A percentile compares a stretch with the other conserved stretches of the same genome.
These are phyloP conservation scores for Thraustotheca clavata DNA, from an alignment of 352 stramenopile species.

Conservation along the genomic window DNA sequence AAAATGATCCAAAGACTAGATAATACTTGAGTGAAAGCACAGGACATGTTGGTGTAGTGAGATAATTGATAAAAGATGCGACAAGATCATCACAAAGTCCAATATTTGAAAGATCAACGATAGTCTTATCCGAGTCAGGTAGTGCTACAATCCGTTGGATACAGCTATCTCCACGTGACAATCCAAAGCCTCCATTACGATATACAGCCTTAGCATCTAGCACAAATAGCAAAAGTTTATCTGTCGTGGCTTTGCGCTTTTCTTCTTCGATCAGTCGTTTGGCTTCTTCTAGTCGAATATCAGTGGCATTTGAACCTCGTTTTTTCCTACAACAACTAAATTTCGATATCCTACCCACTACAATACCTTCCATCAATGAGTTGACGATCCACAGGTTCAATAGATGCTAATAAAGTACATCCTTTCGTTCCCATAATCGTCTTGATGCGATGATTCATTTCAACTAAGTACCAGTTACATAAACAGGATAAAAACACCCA, in stretches of 20 bases:
- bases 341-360: too few relatives aligned
- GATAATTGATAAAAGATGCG: conserved; percentile 40
- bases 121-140: conserved; percentile 26
- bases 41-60: conserved; percentile 43
- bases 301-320: background rate
- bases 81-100: conserved; percentile 51
- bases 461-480: too few relatives aligned
- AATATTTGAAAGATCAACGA: conserved; percentile 47
- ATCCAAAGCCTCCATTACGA: conserved; percentile 58
- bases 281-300: conserved; percentile 27
- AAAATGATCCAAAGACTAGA: conserved; percentile 17
- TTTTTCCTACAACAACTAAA: background rate
- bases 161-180: conserved; percentile 40
- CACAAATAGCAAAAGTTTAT: conserved; percentile 53
- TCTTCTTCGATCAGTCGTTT: conserved; percentile 55
- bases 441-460: too few relatives aligned
- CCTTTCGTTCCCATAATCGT: conserved; percentile 39
- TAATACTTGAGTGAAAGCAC: conserved; percentile 33
- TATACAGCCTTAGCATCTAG: conserved; percentile 54
- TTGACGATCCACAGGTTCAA: conserved; percentile 48
- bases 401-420: conserved; percentile 34
- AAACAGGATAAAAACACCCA: too few relatives aligned
- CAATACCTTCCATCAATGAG: conserved; percentile 39
- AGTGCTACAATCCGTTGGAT: conserved; percentile 46
- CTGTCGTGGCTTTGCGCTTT: conserved; percentile 43